Evolutionary conservation across 148 eudicot species (phyloP).

Genomic region (Cornus kousa): DNA sequence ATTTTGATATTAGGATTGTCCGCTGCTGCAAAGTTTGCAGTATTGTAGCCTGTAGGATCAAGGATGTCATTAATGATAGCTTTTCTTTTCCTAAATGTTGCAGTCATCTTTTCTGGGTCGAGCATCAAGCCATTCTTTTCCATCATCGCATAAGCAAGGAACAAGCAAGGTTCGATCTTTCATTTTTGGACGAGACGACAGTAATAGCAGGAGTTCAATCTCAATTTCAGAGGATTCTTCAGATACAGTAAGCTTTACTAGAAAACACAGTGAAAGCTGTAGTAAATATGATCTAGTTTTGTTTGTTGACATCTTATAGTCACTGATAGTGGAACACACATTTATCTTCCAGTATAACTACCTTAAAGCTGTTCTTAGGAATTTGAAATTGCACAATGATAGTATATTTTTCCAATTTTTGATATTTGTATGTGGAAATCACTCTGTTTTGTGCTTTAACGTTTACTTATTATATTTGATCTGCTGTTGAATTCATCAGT

Average conservation of each 20-base stretch:
- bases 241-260: slow-evolving; percentile 42
- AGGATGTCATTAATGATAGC: neutral
- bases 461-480: neutral
- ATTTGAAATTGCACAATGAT: neutral
- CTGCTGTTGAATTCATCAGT: neutral
- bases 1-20: neutral
- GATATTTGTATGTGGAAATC: neutral
- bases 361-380: neutral
- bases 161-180: slow-evolving; percentile 50
- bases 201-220: slow-evolving; percentile 76
- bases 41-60: neutral
- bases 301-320: neutral
- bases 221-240: slow-evolving; percentile 59
- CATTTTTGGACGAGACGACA: slow-evolving; percentile 91
- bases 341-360: neutral
- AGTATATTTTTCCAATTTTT: too few relatives aligned
- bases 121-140: slow-evolving; percentile 48
- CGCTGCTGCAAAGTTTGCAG: neutral
- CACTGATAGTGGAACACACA: neutral
- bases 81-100: slow-evolving; percentile 15
- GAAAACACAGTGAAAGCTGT: neutral
- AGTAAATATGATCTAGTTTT: neutral
- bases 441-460: neutral
- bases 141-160: slow-evolving; percentile 49
- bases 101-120: slow-evolving; percentile 89